Evolutionary conservation across 768 basidiomycete genomes (phyloP), one percentile per base, ranked within the genome.

Genomic region (Naganishia vishniacii): DNA sequence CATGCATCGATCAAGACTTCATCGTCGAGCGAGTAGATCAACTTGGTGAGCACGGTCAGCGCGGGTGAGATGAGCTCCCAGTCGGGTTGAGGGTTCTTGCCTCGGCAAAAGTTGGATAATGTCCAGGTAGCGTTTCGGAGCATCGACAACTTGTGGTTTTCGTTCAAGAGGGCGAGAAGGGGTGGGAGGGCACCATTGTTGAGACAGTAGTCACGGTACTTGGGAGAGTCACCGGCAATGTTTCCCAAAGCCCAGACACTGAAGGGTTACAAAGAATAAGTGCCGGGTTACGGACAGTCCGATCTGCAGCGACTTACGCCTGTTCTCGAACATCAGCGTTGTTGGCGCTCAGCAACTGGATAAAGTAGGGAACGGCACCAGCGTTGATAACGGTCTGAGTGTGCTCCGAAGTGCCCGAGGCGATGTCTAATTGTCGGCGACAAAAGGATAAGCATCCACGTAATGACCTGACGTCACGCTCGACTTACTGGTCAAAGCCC

Each of bases 1-100:
- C 95, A 99, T 15, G 95, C 95, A 77, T 99, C 95, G 73, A 99
- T 99, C 72, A 99, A 81, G 70, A 97, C 97, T 79, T 99, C 95
- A 73, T 98, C 95, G 75, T 99, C 95, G 72, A 98, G 83, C 31
- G 94, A 97, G 80, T 97, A 98, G 78, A 99, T 97, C 71, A 99
- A 80, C 79, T 99, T 99, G 61, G 93, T 95, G 68, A 99, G 82
- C 62, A 95, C 89, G n/a, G 89, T 88, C 61, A 99, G 81, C 45
- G 95, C 94, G 20, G 95, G 95, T 8, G 91, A 91, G 74, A 99
- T 98, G 80, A 94, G 78, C 69, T 94, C 89, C 95, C 95, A 99
- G 72, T 91, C 89, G 25, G 95, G 95, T 77, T 98, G 95, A 68
- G 95, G 95, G 62, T 87, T 85, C 81, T 98, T 98, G 70, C 95